phyloP scores from a whole-genome alignment of 352 stramenopile genomes.

The Pythium oligandrum region DNA sequence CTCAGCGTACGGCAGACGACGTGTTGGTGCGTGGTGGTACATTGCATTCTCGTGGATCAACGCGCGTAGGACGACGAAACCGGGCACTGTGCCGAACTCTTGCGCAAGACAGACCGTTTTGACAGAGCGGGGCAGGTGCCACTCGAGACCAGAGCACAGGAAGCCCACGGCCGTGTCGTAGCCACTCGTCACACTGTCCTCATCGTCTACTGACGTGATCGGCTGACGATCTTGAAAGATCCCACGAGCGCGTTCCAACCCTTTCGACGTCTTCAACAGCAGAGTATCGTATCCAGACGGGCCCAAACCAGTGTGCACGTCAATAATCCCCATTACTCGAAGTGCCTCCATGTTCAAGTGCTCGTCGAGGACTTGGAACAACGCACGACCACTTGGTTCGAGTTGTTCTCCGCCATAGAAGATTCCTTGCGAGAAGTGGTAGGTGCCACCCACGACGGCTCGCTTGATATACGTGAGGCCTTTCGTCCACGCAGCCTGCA shows the following conservation, averaged over 20 bases:
- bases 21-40: slow-evolving; percentile 35
- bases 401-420: slow-evolving; percentile 83
- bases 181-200: slow-evolving; percentile 30
- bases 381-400: slow-evolving; percentile 52
- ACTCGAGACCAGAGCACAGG: slow-evolving; percentile 31
- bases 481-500: slow-evolving; percentile 26
- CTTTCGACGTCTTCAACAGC: slow-evolving; percentile 23
- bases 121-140: slow-evolving; percentile 19
- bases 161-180: slow-evolving; percentile 54
- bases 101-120: slow-evolving; percentile 40
- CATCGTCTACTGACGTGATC: slow-evolving; percentile 22
- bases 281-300: slow-evolving; percentile 40
- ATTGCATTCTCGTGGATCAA: slow-evolving; percentile 60
- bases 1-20: slow-evolving; percentile 50
- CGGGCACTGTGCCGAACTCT: slow-evolving; percentile 68
- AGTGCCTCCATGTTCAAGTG: slow-evolving; percentile 40
- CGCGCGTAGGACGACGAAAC: slow-evolving; percentile 52
- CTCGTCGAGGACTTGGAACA: slow-evolving; percentile 57
- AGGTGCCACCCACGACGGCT: slow-evolving; percentile 86
- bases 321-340: slow-evolving; percentile 69
- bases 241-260: neutral
- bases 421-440: slow-evolving; percentile 71
- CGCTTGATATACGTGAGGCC: slow-evolving; percentile 63
- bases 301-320: slow-evolving; percentile 93
- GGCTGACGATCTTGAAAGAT: slow-evolving; percentile 27